Evolutionary conservation across 139 green algal genomes (phyloP).

Genomic region (Spirogloea muscicola): DNA sequence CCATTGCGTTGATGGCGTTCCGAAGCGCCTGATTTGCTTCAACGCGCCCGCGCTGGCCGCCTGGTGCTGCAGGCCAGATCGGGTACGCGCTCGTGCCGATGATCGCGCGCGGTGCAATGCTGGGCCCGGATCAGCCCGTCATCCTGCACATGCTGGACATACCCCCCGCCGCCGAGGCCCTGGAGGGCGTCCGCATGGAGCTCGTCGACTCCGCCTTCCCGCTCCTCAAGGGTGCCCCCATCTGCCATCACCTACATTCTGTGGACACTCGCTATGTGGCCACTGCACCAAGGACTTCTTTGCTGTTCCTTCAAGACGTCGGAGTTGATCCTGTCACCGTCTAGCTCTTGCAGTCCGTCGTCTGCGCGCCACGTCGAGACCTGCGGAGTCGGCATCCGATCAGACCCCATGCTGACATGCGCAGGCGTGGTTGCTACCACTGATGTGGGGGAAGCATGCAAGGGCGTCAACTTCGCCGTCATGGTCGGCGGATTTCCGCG

Average conservation of each 20-base stretch:
- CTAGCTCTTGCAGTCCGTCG: too few species aligned
- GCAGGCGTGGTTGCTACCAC: conserved; percentile 69
- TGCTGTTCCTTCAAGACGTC: too few species aligned
- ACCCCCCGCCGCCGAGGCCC: conserved; percentile 65
- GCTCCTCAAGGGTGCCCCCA: conserved; percentile 65
- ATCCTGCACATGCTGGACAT: conserved; percentile 96
- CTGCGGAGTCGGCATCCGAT: too few species aligned
- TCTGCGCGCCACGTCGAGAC: too few species aligned
- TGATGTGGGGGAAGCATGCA: conserved; percentile 71
- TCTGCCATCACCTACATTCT: too few species aligned
- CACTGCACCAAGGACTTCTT: too few species aligned
- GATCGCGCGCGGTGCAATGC: conserved; percentile 72
- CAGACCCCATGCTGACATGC: neutral
- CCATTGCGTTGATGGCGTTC: too few species aligned
- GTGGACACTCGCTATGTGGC: too few species aligned
- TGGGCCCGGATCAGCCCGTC: conserved; percentile 79
- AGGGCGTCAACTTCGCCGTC: conserved; percentile 82
- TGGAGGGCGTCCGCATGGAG: conserved; percentile 91
- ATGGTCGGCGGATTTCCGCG: conserved; percentile 86
- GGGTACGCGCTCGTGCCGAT: conserved; percentile 84
- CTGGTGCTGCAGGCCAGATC: conserved; percentile 85
- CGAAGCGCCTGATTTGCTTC: too few species aligned
- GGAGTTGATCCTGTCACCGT: too few species aligned
- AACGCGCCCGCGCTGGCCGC: too few species aligned
- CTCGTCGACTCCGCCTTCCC: conserved; percentile 87